Base-by-base conservation (phyloP, 305 asterid species). In the Caryopteris hybrid region DNA sequence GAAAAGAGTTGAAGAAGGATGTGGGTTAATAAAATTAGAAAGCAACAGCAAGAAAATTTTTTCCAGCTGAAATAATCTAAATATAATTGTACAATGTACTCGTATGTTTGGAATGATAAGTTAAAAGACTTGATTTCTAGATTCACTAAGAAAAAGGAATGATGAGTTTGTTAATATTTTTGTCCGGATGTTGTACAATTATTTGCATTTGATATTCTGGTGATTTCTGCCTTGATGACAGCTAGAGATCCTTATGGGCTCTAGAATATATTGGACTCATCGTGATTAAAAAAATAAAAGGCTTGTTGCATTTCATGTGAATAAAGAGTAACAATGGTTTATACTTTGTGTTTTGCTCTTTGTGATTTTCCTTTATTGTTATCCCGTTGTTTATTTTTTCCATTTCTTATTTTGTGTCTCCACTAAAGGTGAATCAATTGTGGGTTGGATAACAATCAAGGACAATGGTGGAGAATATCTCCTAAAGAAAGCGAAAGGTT, bases 171-270 rank as follows among this genome's bases (percentile, higher is more conserved):
- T 46, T 31, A 18, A 46, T 34, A 56, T 34, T 41, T 58, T 8
- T 65, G 8, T 27, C 11, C 22, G 0, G 16, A 42, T 22, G 6
- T 57, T 36, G 13, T 59, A 23, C 51, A 51, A 25, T n/a, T 59
- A 50, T 36, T 56, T 52, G 59, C 20, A 53, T 74, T 43, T 29
- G 8, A 51, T 25, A 20, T 64, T 56, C 16, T 51, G 53, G 64
- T 33, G 38, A 9, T 14, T 62, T 74, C 66, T 61, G 60, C 21
- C 18, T 16, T 34, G 16, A 7, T 46, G 31, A 14, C 18, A n/a
- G 56, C 61, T 60, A 18, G 48, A 45, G 61, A 27, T 47, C 60
- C 14, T 18, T 47, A 22, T 58, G 29, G 58, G 38, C 34, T 34
- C 60, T 68, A 21, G 16, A 18, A 50, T 31, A 18, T 17, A 56